phyloP scores from a whole-genome alignment of 345 rosid genomes.

The Murraya paniculata region DNA sequence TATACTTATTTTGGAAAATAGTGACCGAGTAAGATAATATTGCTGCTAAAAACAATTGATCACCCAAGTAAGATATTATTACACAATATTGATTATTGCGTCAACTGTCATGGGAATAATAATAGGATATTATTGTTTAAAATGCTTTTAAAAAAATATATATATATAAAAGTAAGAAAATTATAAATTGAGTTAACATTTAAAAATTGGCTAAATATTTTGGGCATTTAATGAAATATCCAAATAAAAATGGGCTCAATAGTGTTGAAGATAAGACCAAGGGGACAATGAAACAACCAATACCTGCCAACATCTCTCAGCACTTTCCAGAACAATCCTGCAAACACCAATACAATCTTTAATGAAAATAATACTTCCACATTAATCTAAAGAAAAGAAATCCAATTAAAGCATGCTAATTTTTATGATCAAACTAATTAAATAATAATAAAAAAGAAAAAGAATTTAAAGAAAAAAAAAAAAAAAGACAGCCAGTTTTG shows the following conservation, averaged over 20 bases:
- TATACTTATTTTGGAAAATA: no score
- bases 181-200: not conserved
- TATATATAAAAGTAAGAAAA: no score
- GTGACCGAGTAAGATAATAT: no score
- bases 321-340: conserved; percentile 35
- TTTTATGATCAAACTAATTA: not conserved
- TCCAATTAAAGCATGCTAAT: not conserved
- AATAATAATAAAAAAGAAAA: not conserved
- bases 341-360: not conserved
- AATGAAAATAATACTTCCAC: not conserved
- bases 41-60: no score
- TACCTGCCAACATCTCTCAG: conserved; percentile 31
- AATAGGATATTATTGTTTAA: no score
- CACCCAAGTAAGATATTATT: no score
- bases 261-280: conserved; percentile 26
- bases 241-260: no score
- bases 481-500: conserved; percentile 10
- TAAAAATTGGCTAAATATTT: not conserved
- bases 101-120: no score
- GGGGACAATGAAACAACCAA: conserved; percentile 8
- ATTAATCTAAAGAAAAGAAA: not conserved
- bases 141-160: no score
- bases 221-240: not conserved
- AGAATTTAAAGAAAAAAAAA: not conserved
- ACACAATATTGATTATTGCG: no score